Base-by-base conservation (phyloP, 2,329 filamentous ascomycete genomes). In the Dryadomyces quercivorus region DNA sequence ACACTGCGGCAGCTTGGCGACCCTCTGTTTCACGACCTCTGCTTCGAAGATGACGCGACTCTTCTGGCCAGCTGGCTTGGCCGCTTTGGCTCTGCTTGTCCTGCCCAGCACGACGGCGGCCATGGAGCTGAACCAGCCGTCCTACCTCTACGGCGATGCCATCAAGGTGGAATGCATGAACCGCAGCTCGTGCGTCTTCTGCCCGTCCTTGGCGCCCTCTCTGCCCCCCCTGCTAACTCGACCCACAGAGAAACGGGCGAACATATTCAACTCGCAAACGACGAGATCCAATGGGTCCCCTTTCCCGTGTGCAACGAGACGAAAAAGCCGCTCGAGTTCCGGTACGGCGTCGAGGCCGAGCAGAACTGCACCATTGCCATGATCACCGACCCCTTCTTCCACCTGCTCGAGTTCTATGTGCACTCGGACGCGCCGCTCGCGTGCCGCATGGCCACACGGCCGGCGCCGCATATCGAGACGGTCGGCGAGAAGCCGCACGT, bases 391-490 rank as follows among this genome's bases (percentile, higher is more conserved):
- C 80, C 85, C 44, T 85, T 91, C 75, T 93, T 89, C 75, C 88
- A 93, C 70, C 79, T 92, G 52, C 84, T 92, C 72, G 88, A 97
- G 72, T 97, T 96, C 77, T 97, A 97, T 77, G 85, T 97, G 68
- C 93, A 97, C 76, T 90, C 86, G 73, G 93, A 98, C 70, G 91
- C 90, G 18, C 93, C 93, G 10, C 77, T 97, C 51, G 84, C 89
- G 54, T 98, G 93, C 70, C 91, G 93, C 52, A 81, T 97, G 15
- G 89, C 92, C 31, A 81, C 88, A 0, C 83, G 85, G 8, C 92
- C 92, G 0, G 66, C 76, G 13, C 70, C 72, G 8, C 74, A 79
- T 59, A 68, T 80, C 59, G 74, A 80, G 63, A 69, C 76, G 38
- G 67, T 81, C 8, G 78, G 76, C 66, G 76, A 76, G 65, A 67